Percentiles rank a stretch among this genome's conserved stretches.
Conservation (phyloP, 2,329 filamentous ascomycete species). For the Aspergillus piperis region DNA sequence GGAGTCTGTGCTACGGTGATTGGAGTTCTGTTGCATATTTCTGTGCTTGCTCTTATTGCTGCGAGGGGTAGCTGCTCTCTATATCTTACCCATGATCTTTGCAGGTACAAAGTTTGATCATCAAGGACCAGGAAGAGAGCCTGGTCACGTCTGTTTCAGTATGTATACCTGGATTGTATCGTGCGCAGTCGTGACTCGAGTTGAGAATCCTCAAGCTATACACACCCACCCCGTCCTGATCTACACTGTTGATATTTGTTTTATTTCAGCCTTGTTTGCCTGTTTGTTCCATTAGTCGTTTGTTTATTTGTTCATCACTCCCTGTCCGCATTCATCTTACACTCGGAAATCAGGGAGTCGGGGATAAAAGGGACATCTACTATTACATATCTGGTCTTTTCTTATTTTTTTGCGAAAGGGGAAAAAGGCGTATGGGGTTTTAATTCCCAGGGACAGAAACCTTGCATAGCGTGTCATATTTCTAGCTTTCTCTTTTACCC, state of each 20-base stretch:
- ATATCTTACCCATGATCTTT: background rate
- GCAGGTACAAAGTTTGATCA: too few species aligned
- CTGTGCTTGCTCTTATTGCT: background rate
- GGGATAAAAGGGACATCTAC: background rate
- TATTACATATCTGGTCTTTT: background rate
- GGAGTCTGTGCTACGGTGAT: background rate
- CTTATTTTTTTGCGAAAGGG: constrained; percentile 23
- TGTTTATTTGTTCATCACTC: background rate
- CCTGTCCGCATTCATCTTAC: background rate
- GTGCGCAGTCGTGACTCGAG: background rate
- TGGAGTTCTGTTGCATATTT: background rate
- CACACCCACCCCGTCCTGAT: background rate
- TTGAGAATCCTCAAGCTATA: background rate
- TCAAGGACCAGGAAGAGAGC: too few species aligned
- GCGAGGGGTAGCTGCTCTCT: background rate
- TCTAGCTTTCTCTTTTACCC: too few species aligned
- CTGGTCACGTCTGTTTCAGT: background rate
- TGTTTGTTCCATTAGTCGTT: background rate
- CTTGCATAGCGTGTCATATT: constrained; percentile 20
- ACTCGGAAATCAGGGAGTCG: constrained; percentile 30
- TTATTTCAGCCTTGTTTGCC: background rate
- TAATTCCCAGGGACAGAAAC: background rate
- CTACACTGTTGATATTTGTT: background rate
- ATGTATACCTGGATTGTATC: background rate
- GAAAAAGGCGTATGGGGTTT: constrained; percentile 32